Evolutionary conservation across 1,139 yeast species (phyloP), one percentile per base, ranked within the genome.

Genomic region (Candida tunisiensis): DNA sequence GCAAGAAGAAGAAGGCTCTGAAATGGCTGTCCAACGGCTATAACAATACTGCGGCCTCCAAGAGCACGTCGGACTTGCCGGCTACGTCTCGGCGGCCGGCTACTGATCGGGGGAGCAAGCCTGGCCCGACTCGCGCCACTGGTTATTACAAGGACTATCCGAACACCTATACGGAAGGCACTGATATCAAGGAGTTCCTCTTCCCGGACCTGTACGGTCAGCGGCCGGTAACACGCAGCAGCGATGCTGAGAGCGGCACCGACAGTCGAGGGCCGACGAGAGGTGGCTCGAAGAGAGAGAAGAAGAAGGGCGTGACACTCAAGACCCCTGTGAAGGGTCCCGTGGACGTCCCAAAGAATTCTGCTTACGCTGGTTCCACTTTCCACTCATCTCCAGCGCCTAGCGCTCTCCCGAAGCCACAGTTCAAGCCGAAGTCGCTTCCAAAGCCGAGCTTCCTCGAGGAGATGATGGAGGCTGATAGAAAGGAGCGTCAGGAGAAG

Each of bases 381-480:
- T 57, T 57, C 39, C 54, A 54, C 27, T 40, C 53, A 4, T 55
- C 63, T 2, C 63, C 63, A 5, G 62, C 59, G 5, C 55, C 63
- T 2, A 48, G 56, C n/a, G 41, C 57, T 9, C 40, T 57, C 13
- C 63, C 63, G n/a, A 45, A 51, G 23, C 62, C 62, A 8, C 38
- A 39, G 19, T 53, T 52, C 35, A 36, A 42, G 33, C 25, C 33
- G 25, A 37, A 39, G 30, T 25, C 42, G 4, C 30, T n/a, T 6
- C 18, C 16, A 10, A 13, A 21, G 4, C 28, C 26, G 11, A 18
- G 15, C 15, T n/a, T 24, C 24, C 25, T 16, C 27, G 17, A 26
- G 12, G 25, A 19, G 10, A 8, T 17, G 8, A 17, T 17, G 19
- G 19, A 17, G n/a, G n/a, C 19, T 4, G 8, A 8, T 17, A 10